Evolutionary conservation across 2,329 filamentous ascomycete genomes (phyloP).

Genomic region (Ceratocystis harringtonii): DNA sequence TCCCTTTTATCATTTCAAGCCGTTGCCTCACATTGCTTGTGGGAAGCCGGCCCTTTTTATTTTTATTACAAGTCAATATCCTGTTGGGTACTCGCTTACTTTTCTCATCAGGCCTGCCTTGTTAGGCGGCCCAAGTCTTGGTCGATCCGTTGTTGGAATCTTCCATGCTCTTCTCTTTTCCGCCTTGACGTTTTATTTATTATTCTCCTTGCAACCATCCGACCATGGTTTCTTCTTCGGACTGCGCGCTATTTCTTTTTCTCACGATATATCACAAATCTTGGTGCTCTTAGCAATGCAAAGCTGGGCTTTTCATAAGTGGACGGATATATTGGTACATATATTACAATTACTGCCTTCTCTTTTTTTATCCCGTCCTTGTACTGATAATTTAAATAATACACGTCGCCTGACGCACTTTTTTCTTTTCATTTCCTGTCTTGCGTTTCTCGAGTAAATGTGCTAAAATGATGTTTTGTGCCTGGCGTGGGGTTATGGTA

Average conservation of each 20-base stretch:
- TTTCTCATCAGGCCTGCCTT: not conserved
- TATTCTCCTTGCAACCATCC: not conserved
- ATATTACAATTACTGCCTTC: not conserved
- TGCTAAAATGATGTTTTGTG: not conserved
- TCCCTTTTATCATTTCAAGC: not conserved
- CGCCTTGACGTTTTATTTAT: not conserved
- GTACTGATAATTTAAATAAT: slow-evolving; percentile 1
- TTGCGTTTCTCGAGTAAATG: not conserved
- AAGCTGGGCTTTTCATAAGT: slow-evolving; percentile 5
- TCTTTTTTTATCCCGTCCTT: not conserved
- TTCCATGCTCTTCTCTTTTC: not conserved
- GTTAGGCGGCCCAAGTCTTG: not conserved
- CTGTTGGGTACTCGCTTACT: not conserved
- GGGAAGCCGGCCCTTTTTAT: not conserved
- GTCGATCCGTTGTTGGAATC: not conserved
- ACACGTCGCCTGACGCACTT: not conserved
- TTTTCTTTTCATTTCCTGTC: not conserved
- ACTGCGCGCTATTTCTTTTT: not conserved
- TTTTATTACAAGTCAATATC: not conserved
- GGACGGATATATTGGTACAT: not conserved
- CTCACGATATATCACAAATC: slow-evolving; percentile 10
- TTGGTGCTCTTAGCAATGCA: not conserved
- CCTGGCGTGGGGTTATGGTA: not conserved
- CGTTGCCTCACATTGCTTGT: too few species aligned
- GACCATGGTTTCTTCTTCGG: not conserved